phyloP scores from a whole-genome alignment of 768 basidiomycete genomes.

The Russula earlei region DNA sequence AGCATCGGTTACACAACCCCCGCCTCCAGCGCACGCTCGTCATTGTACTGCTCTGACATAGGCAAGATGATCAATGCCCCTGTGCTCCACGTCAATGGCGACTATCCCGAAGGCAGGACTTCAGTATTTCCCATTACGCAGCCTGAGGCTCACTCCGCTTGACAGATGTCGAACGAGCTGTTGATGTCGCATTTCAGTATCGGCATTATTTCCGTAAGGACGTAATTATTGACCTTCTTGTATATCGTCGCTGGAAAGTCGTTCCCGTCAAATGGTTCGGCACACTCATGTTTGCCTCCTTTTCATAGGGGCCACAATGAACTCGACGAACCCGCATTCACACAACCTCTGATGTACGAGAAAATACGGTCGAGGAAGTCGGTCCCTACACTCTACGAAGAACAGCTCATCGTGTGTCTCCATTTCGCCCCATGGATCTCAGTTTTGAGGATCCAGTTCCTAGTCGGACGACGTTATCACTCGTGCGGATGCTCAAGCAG shows the following conservation, averaged over 20 bases:
- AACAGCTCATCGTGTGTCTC: constrained; percentile 58
- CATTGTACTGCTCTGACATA: constrained; percentile 78
- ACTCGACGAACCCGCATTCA: constrained; percentile 78
- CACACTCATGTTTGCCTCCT: neutral
- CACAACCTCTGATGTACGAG: constrained; percentile 86
- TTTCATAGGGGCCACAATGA: constrained; percentile 78
- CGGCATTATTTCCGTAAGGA: constrained; percentile 85
- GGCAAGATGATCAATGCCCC: constrained; percentile 89
- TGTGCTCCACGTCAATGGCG: constrained; percentile 85
- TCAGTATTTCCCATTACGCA: neutral
- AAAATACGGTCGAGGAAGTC: constrained; percentile 69
- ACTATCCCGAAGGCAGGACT: constrained; percentile 65
- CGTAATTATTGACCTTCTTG: constrained; percentile 80
- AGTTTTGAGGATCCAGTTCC: neutral
- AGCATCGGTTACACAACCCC: constrained; percentile 93
- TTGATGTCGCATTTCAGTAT: constrained; percentile 85
- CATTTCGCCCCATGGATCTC: neutral
- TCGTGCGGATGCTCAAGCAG: constrained; percentile 34
- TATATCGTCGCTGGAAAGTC: constrained; percentile 71
- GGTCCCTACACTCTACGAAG: constrained; percentile 76
- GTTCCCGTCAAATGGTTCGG: neutral
- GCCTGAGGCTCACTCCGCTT: neutral
- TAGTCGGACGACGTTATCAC: constrained; percentile 43
- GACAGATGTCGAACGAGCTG: constrained; percentile 71
- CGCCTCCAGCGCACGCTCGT: constrained; percentile 73